Base-by-base conservation (phyloP, 2,329 filamentous ascomycete genomes). In the Zopfia rhizophila region DNA sequence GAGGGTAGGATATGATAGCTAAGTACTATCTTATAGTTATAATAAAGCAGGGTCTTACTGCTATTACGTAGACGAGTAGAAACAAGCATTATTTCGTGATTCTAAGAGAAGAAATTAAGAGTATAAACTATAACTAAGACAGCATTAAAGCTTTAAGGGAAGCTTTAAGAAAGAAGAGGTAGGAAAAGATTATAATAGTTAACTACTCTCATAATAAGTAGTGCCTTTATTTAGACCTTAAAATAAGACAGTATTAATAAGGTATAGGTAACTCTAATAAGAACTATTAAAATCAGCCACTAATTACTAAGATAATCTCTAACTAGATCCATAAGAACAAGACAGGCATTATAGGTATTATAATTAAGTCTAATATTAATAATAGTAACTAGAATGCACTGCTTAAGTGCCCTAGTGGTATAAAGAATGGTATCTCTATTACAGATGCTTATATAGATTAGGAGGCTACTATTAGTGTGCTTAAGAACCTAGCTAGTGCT, bases 11-110 rank as follows among this genome's bases (percentile, higher is more conserved):
- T 19, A 92, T 97, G 14, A 92, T 93, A 46, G 82, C 88, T n/a
- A 86, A 83, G 73, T 94, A 99, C 75, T 92, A 97, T 79, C 99
- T 99, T 81, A 89, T 99, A 82, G 93, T 92, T 75, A 94, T 99
- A 36, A 99, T 94, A 22, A 99, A 99, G 82, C 92, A 96, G 69
- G 94, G 94, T 51, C 81, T 97, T 51, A 94, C 93, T 32, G 92
- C 94, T 52, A 97, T 99, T 63, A 96, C 92, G 37, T 86, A 90
- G 73, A 99, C 94, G 12, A 84, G 83, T 45, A 94, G 94, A 43
- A 99, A 99, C 73, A 89, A 96, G 76, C 91, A 99, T 75, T 95
- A 94, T 68, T 99, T 99, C 69, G 90, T 97, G 38, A 97, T 99
- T 66, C 81, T 99, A 49, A 86, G 94, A 52, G 94, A 94, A 56